Conservation (phyloP, 2,329 filamentous ascomycete genomes). For the Cadophora gregata region DNA sequence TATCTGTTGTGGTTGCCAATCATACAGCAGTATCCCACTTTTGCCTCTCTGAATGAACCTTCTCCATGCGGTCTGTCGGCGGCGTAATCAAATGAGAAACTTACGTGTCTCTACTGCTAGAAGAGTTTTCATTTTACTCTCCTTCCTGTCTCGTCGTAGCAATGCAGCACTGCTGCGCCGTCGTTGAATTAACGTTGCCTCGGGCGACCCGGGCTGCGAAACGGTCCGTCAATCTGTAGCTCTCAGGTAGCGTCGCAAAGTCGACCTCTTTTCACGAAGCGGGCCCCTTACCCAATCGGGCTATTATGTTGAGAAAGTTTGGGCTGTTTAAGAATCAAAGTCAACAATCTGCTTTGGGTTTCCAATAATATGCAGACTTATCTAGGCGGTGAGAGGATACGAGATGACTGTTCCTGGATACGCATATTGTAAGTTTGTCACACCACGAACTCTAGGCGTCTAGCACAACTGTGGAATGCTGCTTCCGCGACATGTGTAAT, state of each 20-base stretch:
- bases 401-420: not conserved
- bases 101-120: not conserved
- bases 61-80: slow-evolving; percentile 1
- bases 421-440: not conserved
- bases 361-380: not conserved
- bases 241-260: slow-evolving; percentile 4
- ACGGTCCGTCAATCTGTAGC: not conserved
- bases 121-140: not conserved
- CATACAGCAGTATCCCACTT: not conserved
- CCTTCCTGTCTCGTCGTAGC: not conserved
- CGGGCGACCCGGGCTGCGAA: not conserved
- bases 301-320: not conserved
- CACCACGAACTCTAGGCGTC: not conserved
- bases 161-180: not conserved
- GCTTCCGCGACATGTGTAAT: not conserved
- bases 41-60: not conserved
- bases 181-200: slow-evolving; percentile 4
- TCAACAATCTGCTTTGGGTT: not conserved
- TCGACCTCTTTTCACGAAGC: not conserved
- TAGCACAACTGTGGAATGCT: not conserved
- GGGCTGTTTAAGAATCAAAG: not conserved
- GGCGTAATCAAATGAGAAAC: not conserved
- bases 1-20: not conserved
- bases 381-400: not conserved
- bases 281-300: not conserved